These are phyloP conservation scores for Solanum rostratum DNA, from an alignment of 257 asterid species.

Conservation along the genomic window DNA sequence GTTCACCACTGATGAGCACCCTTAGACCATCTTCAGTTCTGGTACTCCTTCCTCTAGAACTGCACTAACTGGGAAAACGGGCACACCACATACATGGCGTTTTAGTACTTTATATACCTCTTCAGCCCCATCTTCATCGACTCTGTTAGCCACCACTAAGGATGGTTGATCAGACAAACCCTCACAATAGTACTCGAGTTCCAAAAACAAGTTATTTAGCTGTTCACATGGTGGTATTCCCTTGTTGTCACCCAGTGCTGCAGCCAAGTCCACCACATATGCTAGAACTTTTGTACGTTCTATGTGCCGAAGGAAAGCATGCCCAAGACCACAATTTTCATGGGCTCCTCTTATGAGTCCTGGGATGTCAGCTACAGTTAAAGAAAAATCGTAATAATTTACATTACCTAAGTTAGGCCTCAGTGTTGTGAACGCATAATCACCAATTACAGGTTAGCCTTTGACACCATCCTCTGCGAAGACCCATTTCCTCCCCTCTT, in stretches of 20 bases:
- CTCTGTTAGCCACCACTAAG: slow-evolving; percentile 76
- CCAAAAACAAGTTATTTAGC: slow-evolving; percentile 58
- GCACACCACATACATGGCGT: slow-evolving; percentile 44
- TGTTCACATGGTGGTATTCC: slow-evolving; percentile 87
- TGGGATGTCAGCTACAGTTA: slow-evolving; percentile 86
- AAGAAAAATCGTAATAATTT: slow-evolving; percentile 54
- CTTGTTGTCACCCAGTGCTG: slow-evolving; percentile 50
- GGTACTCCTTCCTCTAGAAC: slow-evolving; percentile 69
- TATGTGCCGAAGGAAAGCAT: slow-evolving; percentile 79
- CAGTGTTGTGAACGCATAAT: slow-evolving; percentile 91
- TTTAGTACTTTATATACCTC: slow-evolving; percentile 55
- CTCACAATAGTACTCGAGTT: slow-evolving; percentile 58
- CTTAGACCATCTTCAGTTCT: slow-evolving; percentile 61
- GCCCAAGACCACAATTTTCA: slow-evolving; percentile 88
- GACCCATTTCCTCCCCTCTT: slow-evolving; percentile 85
- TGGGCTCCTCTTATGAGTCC: slow-evolving; percentile 90
- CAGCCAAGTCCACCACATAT: slow-evolving; percentile 70
- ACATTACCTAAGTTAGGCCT: slow-evolving; percentile 85
- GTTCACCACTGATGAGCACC: slow-evolving; percentile 57
- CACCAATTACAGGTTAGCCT: slow-evolving; percentile 81
- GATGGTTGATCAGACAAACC: slow-evolving; percentile 62
- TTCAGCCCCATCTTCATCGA: slow-evolving; percentile 75
- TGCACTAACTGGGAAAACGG: slow-evolving; percentile 80
- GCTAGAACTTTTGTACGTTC: slow-evolving; percentile 86
- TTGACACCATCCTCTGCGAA: slow-evolving; percentile 79